These are phyloP conservation scores for Thuidium tamariscinum DNA, from an alignment of 225 moss, liverwort and hornwort species.

Conservation along the genomic window DNA sequence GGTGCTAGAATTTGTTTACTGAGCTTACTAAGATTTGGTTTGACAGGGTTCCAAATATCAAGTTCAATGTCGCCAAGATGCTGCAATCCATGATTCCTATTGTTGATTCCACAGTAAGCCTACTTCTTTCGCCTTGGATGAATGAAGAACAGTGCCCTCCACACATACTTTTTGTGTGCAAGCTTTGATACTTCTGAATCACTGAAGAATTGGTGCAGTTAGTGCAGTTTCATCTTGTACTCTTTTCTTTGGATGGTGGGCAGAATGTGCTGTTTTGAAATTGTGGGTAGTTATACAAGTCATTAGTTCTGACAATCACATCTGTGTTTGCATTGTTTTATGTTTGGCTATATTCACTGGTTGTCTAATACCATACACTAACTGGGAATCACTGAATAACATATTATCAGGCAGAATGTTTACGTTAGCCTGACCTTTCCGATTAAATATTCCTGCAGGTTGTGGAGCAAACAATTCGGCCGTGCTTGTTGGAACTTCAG, in stretches of 20 bases:
- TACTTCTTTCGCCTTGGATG: not conserved
- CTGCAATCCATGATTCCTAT: slow-evolving; percentile 96
- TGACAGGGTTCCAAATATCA: slow-evolving; percentile 91
- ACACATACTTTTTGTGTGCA: not conserved
- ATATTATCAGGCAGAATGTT: not conserved
- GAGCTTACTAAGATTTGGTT: not conserved
- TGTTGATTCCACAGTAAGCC: slow-evolving; percentile 75
- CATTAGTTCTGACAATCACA: not conserved
- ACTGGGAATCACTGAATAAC: not conserved
- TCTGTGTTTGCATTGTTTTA: not conserved
- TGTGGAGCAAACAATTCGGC: slow-evolving; percentile 92
- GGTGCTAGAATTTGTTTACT: not conserved
- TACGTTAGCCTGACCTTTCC: not conserved
- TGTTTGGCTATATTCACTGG: not conserved
- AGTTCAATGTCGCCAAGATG: slow-evolving; percentile 99
- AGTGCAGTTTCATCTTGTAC: not conserved
- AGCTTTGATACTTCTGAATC: not conserved
- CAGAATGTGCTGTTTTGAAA: not conserved
- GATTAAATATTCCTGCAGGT: slow-evolving; percentile 33
- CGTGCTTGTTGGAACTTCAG: slow-evolving; percentile 93
- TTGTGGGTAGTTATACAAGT: not conserved
- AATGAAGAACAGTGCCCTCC: not conserved
- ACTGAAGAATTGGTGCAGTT: not conserved
- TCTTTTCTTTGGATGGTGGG: not conserved
- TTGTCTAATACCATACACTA: not conserved